Evolutionary conservation across 2,329 filamentous ascomycete species (phyloP).

Genomic region (Teratosphaeriaceae sp.): DNA sequence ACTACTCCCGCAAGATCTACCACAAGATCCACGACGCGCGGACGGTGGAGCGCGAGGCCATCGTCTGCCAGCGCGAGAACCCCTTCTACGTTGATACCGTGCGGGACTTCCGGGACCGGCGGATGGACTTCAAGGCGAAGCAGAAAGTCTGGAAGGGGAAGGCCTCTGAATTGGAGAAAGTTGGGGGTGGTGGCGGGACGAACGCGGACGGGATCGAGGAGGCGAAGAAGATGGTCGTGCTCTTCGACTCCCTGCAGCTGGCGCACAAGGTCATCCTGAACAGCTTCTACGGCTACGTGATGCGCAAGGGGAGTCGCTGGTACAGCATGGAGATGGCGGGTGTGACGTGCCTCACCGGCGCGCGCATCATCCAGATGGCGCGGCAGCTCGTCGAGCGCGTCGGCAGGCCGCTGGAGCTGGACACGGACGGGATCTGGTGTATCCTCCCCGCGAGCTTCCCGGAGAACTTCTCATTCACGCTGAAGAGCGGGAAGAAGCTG

Average conservation of each 20-base stretch:
- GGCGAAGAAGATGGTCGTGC: conserved; percentile 96
- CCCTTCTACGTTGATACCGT: conserved; percentile 98
- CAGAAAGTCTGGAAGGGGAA: conserved; percentile 99
- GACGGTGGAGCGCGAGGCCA: conserved; percentile 88
- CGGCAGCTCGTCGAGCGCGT: conserved; percentile 89
- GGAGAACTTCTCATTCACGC: conserved; percentile 89
- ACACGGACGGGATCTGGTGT: conserved; percentile 99
- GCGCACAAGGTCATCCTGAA: conserved; percentile 99
- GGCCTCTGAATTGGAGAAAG: conserved; percentile 74
- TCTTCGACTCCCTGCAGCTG: conserved; percentile 92
- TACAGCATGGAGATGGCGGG: conserved; percentile 99
- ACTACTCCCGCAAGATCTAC: conserved; percentile 98
- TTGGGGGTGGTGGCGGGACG: too few relatives aligned
- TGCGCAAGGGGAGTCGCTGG: conserved; percentile 98
- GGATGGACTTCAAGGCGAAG: conserved; percentile 97
- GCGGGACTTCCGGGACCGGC: conserved; percentile 88
- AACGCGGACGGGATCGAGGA: conserved; percentile 71
- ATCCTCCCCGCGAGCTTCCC: conserved; percentile 95
- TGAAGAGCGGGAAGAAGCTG: conserved; percentile 94
- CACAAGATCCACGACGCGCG: conserved; percentile 97
- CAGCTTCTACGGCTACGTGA: conserved; percentile 98
- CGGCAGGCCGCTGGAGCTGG: conserved; percentile 84
- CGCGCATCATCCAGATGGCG: conserved; percentile 94
- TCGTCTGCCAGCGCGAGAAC: conserved; percentile 97
- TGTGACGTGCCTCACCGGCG: conserved; percentile 93